Base-by-base conservation (phyloP, 306 rosid genomes). In the Cicer chorassanicum region DNA sequence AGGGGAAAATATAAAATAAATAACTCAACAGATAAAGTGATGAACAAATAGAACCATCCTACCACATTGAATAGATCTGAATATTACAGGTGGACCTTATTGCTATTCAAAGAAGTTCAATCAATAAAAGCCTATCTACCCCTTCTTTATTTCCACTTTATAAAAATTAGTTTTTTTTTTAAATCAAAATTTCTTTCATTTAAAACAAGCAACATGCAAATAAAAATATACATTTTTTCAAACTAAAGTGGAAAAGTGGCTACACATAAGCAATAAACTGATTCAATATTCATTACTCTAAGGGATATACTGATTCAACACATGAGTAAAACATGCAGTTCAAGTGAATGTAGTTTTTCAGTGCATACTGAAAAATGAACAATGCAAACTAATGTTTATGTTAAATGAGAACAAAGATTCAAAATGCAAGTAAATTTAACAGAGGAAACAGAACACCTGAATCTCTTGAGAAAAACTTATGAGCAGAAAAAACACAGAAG, bases 81-180 rank as follows among this genome's bases (percentile, higher is more conserved):
- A 66, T 8, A 24, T 41, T 19, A 48, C 40, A 66, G 70, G 70
- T 72, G 50, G 44, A 74, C 59, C 18, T 9, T 59, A 73, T 45
- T 68, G 9, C 39, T 46, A 68, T 73, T 66, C 44, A 80, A 80
- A 66, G 56, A 73, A 46, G 65, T 48, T 48, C 14, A 68, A 60
- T 24, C 48, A 74, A 49, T 29, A 40, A 59, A 72, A 48, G 24
- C 15, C 54, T 54, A 34, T 14, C 65, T 10, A 74, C 76, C 56
- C 64, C 15, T 2, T 40, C 66, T 49, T 50, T 8, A 60, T 49
- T 59, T 42, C 13, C 24, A 68, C 54, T 45, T 56, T 2, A 38
- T 6, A 72, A 11, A 9, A 4, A 56, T 48, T 61, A 2, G 12
- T 21, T 18, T 38, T 14, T 19, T 8, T 6, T n/a, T 62, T 21